Evolutionary conservation across 495 filamentous ascomycete species (phyloP), one percentile per base, ranked within the genome.

Genomic region (Diplogelasinospora grovesii): DNA sequence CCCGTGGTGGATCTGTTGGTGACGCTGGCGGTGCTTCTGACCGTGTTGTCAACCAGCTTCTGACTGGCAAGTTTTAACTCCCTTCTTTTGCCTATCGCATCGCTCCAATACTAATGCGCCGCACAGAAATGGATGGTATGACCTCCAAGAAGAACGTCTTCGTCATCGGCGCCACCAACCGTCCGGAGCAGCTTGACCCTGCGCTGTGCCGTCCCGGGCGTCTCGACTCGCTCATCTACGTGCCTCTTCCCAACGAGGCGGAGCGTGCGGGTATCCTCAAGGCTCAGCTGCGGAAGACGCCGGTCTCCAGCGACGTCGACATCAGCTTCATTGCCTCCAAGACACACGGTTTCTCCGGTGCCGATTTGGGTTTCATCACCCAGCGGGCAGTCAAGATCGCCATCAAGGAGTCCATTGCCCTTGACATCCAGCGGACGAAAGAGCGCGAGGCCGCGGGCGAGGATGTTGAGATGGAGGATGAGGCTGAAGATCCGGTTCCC

Each of bases 61-160:
- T 98, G 61, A 98, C 92, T 40, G 89, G 86, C 90, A 79, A 77
- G 81, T 68, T 57, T n/a, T n/a, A n/a, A n/a, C n/a, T n/a, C 48
- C 8, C 21, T 13, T 8, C 19, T 22, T 9, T 21, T 8, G 8
- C n/a, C 24, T 15, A 5, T 11, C 14, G 1, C 22, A 5, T 9
- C 16, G 8, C 10, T n/a, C 27, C n/a, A 5, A 22, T 36, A 50
- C 78, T 82, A 69, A 81, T 55, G 22, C 15, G 6, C 3, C 41
- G 27, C 52, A 25, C 56, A 90, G 89, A 95, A 79, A 95, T 95
- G 89, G 89, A 95, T 53, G 89, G 89, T 54, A 95, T 95, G 89
- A 96, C 93, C 33, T 95, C 90, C 6, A 98, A 98, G 86, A 98
- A 98, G 85, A 98, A 98, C 67, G 92, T 98, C 53, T 98, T 98